These are phyloP conservation scores for Lentinula lateritia DNA, from an alignment of 768 basidiomycete species.

Conservation along the genomic window DNA sequence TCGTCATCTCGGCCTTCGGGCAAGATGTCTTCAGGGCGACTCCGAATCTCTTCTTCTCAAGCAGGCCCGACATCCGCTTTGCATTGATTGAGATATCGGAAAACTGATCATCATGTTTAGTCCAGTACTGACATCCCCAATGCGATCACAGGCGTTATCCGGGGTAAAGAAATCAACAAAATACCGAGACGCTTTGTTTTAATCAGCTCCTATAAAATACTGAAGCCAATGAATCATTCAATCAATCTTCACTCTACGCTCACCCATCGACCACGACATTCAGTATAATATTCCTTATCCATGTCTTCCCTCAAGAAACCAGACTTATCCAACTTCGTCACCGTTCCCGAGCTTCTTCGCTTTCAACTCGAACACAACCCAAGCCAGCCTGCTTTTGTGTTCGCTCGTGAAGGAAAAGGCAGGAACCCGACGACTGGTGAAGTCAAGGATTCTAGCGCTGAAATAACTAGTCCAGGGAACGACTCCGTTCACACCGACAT, in stretches of 20 bases:
- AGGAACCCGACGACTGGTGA: too few species aligned
- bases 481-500: neutral
- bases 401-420: conserved; percentile 4
- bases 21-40: neutral
- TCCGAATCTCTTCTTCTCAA: conserved; percentile 5
- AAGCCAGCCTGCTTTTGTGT: conserved; percentile 14
- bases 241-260: neutral
- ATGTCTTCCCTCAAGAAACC: neutral
- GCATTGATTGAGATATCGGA: neutral
- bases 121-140: neutral
- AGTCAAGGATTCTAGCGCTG: too few species aligned
- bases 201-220: neutral
- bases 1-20: neutral
- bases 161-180: neutral
- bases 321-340: conserved; percentile 15
- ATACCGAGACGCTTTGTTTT: neutral
- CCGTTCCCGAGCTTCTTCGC: conserved; percentile 17
- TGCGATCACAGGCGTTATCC: neutral
- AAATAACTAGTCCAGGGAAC: neutral
- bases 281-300: neutral
- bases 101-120: neutral
- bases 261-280: neutral
- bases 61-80: neutral
- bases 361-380: conserved; percentile 20
- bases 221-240: neutral